Evolutionary conservation across 1,284 basidiomycete species (phyloP), one percentile per base, ranked within the genome.

Genomic region (Ustilago nuda): DNA sequence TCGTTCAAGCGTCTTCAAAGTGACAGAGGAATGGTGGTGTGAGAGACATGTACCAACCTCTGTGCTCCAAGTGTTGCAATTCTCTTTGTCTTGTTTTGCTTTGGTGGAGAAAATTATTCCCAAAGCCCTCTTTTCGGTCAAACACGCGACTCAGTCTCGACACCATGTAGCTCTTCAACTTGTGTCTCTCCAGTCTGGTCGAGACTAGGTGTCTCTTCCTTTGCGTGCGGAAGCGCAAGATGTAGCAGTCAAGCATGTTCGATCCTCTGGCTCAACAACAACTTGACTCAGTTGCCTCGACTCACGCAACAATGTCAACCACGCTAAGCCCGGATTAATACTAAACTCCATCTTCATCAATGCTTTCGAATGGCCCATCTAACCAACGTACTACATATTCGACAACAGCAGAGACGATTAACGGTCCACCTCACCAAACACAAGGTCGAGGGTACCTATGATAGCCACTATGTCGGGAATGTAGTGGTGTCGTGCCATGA

Each of bases 361-460:
- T 32, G 30, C 30, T 50, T 50, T 50, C 46, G n/a, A n/a, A 62
- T 71, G 66, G 63, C 55, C 53, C 51, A 59, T 62, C 58, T 61
- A 66, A 54, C 61, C 17, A 58, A 63, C n/a, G 19, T 39, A 58
- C 45, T 32, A 58, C n/a, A 41, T 13, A 32, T 36, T 45, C 27
- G 32, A 45, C 15, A 43, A 43, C 39, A 56, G 12, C 15, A 12
- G 15, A 30, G 19, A 30, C n/a, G 17, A 41, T 30, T 60, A 77
- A 66, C 74, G 74, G 79, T 85, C 84, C 35, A 85, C 84, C 75
- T 85, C 84, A 55, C 84, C 84, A 65, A 85, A 85, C 69, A 85
- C 84, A 23, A 85, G 60, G 59, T 85, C 82, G 76, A 84, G 80
- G 1, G 84, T 83, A 48, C 82, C 83, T 50, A 85, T 84, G 68